A percentile compares a stretch with the other conserved stretches of the same genome.
Conservation (phyloP, 2,329 filamentous ascomycete species). For the Eurotiales sp. region DNA sequence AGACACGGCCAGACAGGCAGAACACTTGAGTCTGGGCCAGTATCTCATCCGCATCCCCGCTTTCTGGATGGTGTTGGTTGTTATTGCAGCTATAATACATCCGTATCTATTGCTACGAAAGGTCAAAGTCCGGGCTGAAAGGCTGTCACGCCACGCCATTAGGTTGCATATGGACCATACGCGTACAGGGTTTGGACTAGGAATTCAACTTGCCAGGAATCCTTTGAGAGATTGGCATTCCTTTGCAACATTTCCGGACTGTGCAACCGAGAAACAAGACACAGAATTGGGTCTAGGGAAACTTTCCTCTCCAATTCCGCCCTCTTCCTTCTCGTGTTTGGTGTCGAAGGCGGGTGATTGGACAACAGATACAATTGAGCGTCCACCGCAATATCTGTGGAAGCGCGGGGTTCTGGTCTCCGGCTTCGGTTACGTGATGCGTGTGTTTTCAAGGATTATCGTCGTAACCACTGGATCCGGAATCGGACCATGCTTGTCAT, state of each 20-base stretch:
- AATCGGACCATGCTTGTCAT: constrained; percentile 65
- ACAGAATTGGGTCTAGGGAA: not conserved
- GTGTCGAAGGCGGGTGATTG: constrained; percentile 73
- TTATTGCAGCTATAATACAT: constrained; percentile 63
- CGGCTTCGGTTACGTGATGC: constrained; percentile 65
- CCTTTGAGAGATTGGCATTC: constrained; percentile 71
- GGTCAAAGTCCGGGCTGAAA: constrained; percentile 61
- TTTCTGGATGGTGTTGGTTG: constrained; percentile 66
- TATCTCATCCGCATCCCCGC: constrained; percentile 47
- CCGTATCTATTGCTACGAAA: constrained; percentile 71
- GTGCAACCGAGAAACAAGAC: constrained; percentile 39
- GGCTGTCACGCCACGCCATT: constrained; percentile 68
- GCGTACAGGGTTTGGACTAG: constrained; percentile 54
- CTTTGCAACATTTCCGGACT: constrained; percentile 67
- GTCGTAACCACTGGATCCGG: constrained; percentile 70
- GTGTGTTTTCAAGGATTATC: constrained; percentile 62
- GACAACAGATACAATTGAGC: constrained; percentile 62
- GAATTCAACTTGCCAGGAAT: constrained; percentile 57
- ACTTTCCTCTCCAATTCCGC: too few relatives aligned
- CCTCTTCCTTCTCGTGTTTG: constrained; percentile 59
- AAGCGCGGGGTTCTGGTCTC: constrained; percentile 64
- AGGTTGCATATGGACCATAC: constrained; percentile 66
- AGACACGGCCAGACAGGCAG: constrained; percentile 37
- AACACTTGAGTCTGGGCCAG: constrained; percentile 31
- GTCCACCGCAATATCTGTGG: constrained; percentile 61